These are phyloP conservation scores for Didymella exigua DNA, from an alignment of 2,329 filamentous ascomycete genomes.

Conservation along the genomic window DNA sequence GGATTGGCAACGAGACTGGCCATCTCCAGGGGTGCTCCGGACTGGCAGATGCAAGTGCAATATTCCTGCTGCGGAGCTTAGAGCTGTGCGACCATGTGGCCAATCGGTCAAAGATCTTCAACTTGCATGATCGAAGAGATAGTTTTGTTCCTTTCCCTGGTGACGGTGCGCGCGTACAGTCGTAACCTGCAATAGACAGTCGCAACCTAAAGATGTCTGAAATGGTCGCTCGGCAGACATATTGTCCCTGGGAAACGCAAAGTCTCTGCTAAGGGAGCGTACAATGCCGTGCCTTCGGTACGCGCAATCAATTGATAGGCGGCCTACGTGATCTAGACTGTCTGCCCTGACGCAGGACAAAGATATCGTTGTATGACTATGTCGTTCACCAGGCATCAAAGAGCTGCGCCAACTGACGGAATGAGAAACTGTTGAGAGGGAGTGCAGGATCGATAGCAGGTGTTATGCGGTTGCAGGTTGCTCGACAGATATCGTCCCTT, in stretches of 20 bases:
- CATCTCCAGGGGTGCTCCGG: not conserved
- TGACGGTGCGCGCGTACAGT: not conserved
- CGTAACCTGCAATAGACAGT: not conserved
- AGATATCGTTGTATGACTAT: constrained; percentile 6
- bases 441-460: constrained; percentile 11
- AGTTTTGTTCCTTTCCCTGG: not conserved
- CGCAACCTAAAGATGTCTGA: not conserved
- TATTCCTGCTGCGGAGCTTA: constrained; percentile 3
- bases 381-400: not conserved
- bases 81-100: constrained; percentile 6
- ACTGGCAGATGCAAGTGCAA: not conserved
- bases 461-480: constrained; percentile 10
- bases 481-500: constrained; percentile 9
- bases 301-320: not conserved
- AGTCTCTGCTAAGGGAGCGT: not conserved
- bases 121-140: constrained; percentile 9
- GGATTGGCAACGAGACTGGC: no score
- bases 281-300: not conserved
- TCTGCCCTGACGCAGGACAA: not conserved
- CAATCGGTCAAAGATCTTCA: constrained; percentile 9
- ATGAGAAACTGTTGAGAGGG: constrained; percentile 16
- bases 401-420: constrained; percentile 2
- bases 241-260: no score
- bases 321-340: not conserved
- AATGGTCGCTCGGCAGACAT: not conserved